Evolutionary conservation across 2,329 filamentous ascomycete species (phyloP).

Genomic region (Alternaria atra): DNA sequence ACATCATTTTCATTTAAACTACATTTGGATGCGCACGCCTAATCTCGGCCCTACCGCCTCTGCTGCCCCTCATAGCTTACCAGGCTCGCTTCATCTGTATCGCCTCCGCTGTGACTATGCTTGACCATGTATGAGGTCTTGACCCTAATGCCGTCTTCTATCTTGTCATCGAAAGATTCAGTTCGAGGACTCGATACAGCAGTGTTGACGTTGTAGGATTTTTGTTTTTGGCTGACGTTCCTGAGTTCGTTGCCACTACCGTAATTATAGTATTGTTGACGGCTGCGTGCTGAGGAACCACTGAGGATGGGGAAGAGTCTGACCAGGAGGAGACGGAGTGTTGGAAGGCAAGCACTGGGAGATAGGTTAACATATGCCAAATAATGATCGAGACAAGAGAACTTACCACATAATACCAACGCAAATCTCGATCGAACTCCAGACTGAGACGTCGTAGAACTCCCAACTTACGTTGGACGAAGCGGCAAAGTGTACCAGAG

Average conservation of each 20-base stretch:
- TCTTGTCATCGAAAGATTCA: conserved; percentile 4
- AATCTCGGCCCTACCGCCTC: background rate
- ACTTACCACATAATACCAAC: conserved; percentile 53
- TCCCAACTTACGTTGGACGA: conserved; percentile 54
- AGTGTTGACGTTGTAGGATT: conserved; percentile 14
- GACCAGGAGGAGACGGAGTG: conserved; percentile 50
- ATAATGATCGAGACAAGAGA: background rate
- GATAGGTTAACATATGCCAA: background rate
- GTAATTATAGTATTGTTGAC: conserved; percentile 37
- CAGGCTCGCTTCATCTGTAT: conserved; percentile 31
- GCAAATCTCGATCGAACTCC: conserved; percentile 55
- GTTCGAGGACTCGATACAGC: conserved; percentile 12
- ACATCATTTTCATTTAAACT: conserved; percentile 3
- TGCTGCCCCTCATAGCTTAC: conserved; percentile 20
- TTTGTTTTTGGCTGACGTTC: conserved; percentile 21
- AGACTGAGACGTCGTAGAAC: conserved; percentile 53
- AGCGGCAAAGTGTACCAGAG: conserved; percentile 54
- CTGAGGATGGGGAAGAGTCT: conserved; percentile 48
- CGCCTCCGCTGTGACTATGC: conserved; percentile 16
- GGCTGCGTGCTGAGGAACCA: conserved; percentile 43
- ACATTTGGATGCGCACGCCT: background rate
- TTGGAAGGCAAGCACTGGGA: conserved; percentile 53
- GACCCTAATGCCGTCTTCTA: conserved; percentile 27
- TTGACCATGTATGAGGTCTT: conserved; percentile 32
- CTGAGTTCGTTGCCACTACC: conserved; percentile 34